These are phyloP conservation scores for Aspergillus jensenii DNA, from an alignment of 2,329 filamentous ascomycete species.

Conservation along the genomic window DNA sequence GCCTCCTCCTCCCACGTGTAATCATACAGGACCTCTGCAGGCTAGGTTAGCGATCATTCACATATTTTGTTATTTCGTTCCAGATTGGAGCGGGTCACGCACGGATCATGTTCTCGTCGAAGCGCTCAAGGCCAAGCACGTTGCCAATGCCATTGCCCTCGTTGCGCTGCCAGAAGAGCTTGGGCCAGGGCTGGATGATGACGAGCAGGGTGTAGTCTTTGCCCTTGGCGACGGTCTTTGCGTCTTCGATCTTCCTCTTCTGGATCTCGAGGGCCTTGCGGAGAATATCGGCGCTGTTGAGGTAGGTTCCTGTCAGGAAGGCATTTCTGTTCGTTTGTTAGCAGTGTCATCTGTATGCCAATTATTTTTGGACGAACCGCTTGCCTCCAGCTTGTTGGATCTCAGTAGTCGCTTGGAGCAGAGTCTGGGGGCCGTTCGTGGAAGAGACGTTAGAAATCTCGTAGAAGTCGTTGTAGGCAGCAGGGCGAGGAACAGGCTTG, in stretches of 20 bases:
- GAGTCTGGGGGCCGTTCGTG: constrained; percentile 14
- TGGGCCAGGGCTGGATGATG: constrained; percentile 45
- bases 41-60: background rate
- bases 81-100: background rate
- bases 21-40: constrained; percentile 23
- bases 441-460: constrained; percentile 4
- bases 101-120: constrained; percentile 26
- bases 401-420: constrained; percentile 20
- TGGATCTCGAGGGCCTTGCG: constrained; percentile 20
- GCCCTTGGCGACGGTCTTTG: constrained; percentile 11
- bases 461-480: constrained; percentile 4
- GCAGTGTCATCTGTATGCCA: background rate
- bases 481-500: constrained; percentile 2
- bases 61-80: background rate
- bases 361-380: constrained; percentile 4
- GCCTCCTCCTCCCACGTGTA: constrained; percentile 29
- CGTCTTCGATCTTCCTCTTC: constrained; percentile 18
- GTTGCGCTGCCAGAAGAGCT: constrained; percentile 33
- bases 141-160: constrained; percentile 35
- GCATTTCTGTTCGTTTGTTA: constrained; percentile 11
- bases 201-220: constrained; percentile 23
- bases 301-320: constrained; percentile 23
- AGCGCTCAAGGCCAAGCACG: constrained; percentile 35
- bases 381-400: constrained; percentile 19
- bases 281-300: constrained; percentile 19